phyloP scores from a whole-genome alignment of 2,329 filamentous ascomycete genomes.

The Penicillium sp. region DNA sequence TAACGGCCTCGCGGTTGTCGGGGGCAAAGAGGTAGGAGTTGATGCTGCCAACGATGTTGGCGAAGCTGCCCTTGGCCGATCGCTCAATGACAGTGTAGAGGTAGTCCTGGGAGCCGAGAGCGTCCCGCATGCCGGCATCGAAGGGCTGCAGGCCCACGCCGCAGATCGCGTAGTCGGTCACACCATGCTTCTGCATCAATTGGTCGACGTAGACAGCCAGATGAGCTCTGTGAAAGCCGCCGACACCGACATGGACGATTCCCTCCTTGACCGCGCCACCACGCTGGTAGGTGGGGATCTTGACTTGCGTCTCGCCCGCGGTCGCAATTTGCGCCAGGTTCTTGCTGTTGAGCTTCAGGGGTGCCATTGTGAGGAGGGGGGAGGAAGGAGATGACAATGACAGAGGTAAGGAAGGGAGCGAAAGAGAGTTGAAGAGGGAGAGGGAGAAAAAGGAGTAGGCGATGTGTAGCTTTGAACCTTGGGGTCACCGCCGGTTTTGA shows the following conservation, averaged over 20 bases:
- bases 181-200: constrained; percentile 51
- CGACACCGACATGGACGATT: constrained; percentile 58
- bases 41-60: constrained; percentile 56
- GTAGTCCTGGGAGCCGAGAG: constrained; percentile 51
- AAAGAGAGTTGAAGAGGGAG: not conserved
- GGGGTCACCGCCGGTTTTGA: constrained; percentile 24
- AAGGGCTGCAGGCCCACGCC: constrained; percentile 56
- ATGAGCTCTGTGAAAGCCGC: constrained; percentile 58
- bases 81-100: constrained; percentile 59
- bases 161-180: constrained; percentile 54
- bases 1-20: constrained; percentile 54
- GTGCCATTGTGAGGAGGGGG: constrained; percentile 24
- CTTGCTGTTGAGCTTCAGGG: constrained; percentile 45
- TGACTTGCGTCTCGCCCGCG: constrained; percentile 31
- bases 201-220: constrained; percentile 56
- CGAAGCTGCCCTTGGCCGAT: constrained; percentile 53
- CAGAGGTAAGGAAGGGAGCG: not conserved
- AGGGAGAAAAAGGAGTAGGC: not conserved
- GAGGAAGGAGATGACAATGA: not conserved
- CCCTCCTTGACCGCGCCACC: constrained; percentile 52
- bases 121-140: constrained; percentile 56
- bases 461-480: not conserved
- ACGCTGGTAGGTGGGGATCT: constrained; percentile 50
- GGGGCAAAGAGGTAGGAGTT: constrained; percentile 56
- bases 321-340: constrained; percentile 43